Base-by-base conservation (phyloP, 108 stramenopile genomes). In the Nitzschia palea region DNA sequence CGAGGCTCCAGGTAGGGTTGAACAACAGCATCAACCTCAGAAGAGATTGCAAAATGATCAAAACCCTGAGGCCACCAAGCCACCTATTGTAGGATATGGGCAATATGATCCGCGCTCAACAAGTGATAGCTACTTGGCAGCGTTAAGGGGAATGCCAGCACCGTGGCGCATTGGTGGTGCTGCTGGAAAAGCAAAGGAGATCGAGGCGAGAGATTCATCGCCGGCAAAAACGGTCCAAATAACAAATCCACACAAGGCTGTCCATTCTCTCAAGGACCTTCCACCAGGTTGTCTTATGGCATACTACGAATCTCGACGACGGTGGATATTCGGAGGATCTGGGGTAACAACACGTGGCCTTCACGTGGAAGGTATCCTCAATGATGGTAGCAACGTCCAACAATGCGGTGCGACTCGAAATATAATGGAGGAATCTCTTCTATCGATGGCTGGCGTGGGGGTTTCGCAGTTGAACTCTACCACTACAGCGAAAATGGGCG, bases 321-420 rank as follows among this genome's bases (percentile, higher is more conserved):
- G 88, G 17, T 92, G 88, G 91, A 84, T 92, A 29, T 92, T 89
- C 79, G 91, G 91, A 30, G 86, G 88, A 3, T 75, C 86, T 14
- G 83, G 85, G 50, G 60, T 88, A 4, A 68, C 87, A 31, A 87
- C 84, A 22, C 57, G 86, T 48, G 86, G 86, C 0, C 44, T 91
- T 44, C 74, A 74, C 53, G 84, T 91, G 3, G 86, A 91, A 29
- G 90, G 90, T 9, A 84, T 86, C 14, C 81, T 73, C 59, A 88
- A 91, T 55, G 87, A 86, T 63, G 89, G 90, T n/a, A 74, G 74
- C 33, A 91, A 91, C 65, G 37, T 55, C 0, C 90, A 91, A 61
- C 67, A 62, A 61, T 88, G 73, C 52, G 54, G 71, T 40, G 58
- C 85, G 20, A 79, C 56, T 22, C 52, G 57, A 30, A 58, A 60